Evolutionary conservation across 208 protist genomes (phyloP).

Genomic region (Kentomonas sorsogonicus): DNA sequence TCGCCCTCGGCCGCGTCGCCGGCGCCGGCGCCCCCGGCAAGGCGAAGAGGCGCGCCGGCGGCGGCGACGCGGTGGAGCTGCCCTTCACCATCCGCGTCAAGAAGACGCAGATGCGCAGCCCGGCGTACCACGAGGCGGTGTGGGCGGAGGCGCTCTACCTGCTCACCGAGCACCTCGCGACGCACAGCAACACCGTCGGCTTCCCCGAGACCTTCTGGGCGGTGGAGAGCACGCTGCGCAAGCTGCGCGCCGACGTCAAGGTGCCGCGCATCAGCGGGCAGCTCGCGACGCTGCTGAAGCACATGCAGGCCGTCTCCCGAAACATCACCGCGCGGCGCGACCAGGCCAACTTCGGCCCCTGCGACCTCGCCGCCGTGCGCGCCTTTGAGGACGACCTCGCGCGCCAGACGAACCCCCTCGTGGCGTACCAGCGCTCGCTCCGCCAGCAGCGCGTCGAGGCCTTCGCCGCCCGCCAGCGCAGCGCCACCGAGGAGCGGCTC

Average conservation of each 20-base stretch:
- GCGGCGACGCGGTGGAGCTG: conserved; percentile 56
- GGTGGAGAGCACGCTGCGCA: conserved; percentile 79
- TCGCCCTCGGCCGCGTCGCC: conserved; percentile 45
- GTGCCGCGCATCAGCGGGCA: conserved; percentile 74
- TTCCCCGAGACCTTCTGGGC: conserved; percentile 93
- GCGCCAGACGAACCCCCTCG: conserved; percentile 43
- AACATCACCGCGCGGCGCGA: conserved; percentile 66
- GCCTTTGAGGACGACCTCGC: conserved; percentile 74
- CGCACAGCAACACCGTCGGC: conserved; percentile 80
- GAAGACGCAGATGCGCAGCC: conserved; percentile 75
- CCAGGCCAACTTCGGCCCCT: conserved; percentile 71
- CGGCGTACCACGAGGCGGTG: conserved; percentile 61
- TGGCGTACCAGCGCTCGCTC: conserved; percentile 60
- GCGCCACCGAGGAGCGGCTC: conserved; percentile 42
- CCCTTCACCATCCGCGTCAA: conserved; percentile 89
- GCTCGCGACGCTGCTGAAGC: conserved; percentile 65
- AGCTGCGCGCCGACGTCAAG: conserved; percentile 77
- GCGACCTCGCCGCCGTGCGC: conserved; percentile 72
- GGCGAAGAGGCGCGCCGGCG: conserved; percentile 24
- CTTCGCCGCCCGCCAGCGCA: conserved; percentile 62
- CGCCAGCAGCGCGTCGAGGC: conserved; percentile 73
- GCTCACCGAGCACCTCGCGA: conserved; percentile 82
- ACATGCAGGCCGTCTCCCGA: conserved; percentile 67
- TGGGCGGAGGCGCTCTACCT: conserved; percentile 84
- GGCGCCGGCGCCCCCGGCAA: conserved; percentile 14